Percentiles rank a stretch among this genome's conserved stretches.
These are phyloP conservation scores for Posidonia oceanica DNA, from an alignment of 116 monocot genomes.

Conservation along the genomic window DNA sequence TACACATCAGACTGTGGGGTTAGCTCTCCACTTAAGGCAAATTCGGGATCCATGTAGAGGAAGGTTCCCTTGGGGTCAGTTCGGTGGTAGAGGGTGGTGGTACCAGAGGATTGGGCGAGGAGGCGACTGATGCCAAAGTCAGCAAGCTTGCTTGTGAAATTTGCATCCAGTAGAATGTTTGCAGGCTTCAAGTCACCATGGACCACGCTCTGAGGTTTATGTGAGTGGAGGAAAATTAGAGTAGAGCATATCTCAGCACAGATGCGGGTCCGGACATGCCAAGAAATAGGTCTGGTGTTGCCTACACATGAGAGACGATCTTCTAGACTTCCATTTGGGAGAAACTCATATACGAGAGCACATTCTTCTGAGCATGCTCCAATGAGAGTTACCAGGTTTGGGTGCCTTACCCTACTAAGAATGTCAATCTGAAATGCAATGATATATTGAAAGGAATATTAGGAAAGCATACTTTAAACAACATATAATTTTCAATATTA, in stretches of 20 bases:
- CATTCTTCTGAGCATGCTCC: slow-evolving; percentile 52
- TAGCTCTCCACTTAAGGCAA: slow-evolving; percentile 47
- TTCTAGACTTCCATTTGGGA: slow-evolving; percentile 59
- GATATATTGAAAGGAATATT: background rate
- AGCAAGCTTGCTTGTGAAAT: slow-evolving; percentile 40
- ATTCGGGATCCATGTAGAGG: slow-evolving; percentile 73
- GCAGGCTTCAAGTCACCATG: slow-evolving; percentile 79
- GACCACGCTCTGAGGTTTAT: slow-evolving; percentile 39
- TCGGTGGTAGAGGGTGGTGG: slow-evolving; percentile 26
- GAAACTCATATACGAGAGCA: slow-evolving; percentile 58
- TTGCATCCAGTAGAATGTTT: slow-evolving; percentile 69
- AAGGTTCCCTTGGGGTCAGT: slow-evolving; percentile 71
- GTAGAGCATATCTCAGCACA: slow-evolving; percentile 63
- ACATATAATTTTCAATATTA: no score
- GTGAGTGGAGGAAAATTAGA: slow-evolving; percentile 61
- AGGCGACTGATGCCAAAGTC: slow-evolving; percentile 69
- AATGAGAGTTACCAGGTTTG: slow-evolving; percentile 63
- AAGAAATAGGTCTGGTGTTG: slow-evolving; percentile 46
- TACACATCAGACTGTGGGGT: slow-evolving; percentile 55
- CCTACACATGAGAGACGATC: slow-evolving; percentile 44
- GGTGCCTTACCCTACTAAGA: slow-evolving; percentile 66
- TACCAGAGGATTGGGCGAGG: slow-evolving; percentile 21
- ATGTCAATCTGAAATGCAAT: slow-evolving; percentile 37
- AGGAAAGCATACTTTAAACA: no score
- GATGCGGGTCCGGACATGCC: slow-evolving; percentile 43